Base-by-base conservation (phyloP, 805 yeast genomes). In the Zygosaccharomyces gambellarensis region DNA sequence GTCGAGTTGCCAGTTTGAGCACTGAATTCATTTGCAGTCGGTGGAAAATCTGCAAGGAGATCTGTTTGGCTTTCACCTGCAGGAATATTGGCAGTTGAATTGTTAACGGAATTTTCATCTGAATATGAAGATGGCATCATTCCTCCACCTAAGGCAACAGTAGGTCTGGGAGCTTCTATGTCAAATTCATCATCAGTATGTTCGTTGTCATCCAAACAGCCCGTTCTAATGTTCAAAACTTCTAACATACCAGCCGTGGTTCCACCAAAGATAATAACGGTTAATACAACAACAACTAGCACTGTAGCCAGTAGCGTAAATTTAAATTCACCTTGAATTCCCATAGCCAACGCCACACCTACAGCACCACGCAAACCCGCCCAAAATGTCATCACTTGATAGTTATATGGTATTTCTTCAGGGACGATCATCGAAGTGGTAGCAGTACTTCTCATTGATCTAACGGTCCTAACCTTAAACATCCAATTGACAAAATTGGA, bases 361-460 rank as follows among this genome's bases (percentile, higher is more conserved):
- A 94, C 99, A 0, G 99, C 99, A 51, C 99, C 99, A 63, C 99
- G 78, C 49, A 94, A 74, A 3, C 99, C 99, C 2, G 99, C 99
- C 99, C 99, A 94, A 67, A 94, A 94, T 45, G 92, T 89, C 99
- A 94, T 94, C 87, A 90, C 89, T 71, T 94, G 99, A 68, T 94
- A 94, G 53, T 85, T 88, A 61, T 88, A 92, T 23, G 96, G 94
- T 53, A 94, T 90, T 70, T 92, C 98, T 60, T 90, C 97, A 1
- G 87, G 85, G 9, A 77, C 70, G 2, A 75, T 60, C 2, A 59
- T 44, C 44, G 61, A 65, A 14, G 51, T 53, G 45, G 61, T 67
- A 14, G 53, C 51, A 7, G 61, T 53, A 4, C 54, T 46, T 5
- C 81, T 82, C 45, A 69, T 58, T 21, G 81, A 75, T 51, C 78